A percentile compares a stretch with the other conserved stretches of the same genome.
These are phyloP conservation scores for Cryoendolithus antarcticus DNA, from an alignment of 2,329 filamentous ascomycete genomes.

Conservation along the genomic window DNA sequence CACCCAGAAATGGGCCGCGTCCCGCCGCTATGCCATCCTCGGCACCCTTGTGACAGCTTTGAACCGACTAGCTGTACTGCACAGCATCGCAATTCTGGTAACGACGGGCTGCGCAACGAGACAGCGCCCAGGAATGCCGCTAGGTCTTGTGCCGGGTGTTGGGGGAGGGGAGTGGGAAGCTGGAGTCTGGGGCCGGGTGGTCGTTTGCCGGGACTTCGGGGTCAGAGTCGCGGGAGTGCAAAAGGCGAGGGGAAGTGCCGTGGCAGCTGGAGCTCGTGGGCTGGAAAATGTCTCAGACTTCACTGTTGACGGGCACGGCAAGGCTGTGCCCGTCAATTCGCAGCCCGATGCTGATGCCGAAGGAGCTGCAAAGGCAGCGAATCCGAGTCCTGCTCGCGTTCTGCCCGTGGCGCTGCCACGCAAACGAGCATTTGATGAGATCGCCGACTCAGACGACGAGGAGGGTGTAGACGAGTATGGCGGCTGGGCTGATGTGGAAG, in stretches of 20 bases:
- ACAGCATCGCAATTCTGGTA: constrained; percentile 60
- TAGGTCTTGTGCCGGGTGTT: constrained; percentile 59
- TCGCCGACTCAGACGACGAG: constrained; percentile 49
- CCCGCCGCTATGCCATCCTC: constrained; percentile 48
- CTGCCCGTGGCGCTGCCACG: constrained; percentile 10
- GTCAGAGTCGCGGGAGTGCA: constrained; percentile 32
- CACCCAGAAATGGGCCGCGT: constrained; percentile 35
- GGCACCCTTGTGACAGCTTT: constrained; percentile 49
- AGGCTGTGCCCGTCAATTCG: not conserved
- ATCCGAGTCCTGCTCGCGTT: constrained; percentile 1
- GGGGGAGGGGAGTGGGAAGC: constrained; percentile 70
- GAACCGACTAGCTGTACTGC: constrained; percentile 61
- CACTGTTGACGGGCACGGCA: constrained; percentile 25
- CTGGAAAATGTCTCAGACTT: constrained; percentile 40
- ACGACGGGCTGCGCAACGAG: constrained; percentile 74
- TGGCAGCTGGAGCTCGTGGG: constrained; percentile 28
- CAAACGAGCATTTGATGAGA: constrained; percentile 48
- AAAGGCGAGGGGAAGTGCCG: constrained; percentile 29
- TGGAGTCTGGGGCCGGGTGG: constrained; percentile 59
- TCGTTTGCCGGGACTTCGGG: constrained; percentile 62
- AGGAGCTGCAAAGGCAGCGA: not conserved
- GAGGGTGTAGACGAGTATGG: constrained; percentile 57
- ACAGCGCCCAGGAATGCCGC: constrained; percentile 42
- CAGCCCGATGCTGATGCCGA: constrained; percentile 1
- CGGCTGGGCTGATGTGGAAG: constrained; percentile 58